Base-by-base conservation (phyloP, 108 stramenopile species). In the Chaetoceros tenuissimus region DNA sequence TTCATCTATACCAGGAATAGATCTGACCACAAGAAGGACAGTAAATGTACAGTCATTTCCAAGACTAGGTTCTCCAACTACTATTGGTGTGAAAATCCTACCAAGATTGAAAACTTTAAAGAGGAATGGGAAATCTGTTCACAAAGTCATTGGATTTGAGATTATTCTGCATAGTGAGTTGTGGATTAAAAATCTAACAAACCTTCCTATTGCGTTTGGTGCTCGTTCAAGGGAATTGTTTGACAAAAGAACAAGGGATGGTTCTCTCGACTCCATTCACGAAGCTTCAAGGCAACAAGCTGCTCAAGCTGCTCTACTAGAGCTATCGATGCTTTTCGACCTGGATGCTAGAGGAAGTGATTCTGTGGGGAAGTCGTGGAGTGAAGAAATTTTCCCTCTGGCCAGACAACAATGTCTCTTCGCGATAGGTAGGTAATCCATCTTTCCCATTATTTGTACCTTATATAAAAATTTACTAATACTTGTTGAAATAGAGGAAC, bases 221-320 rank as follows among this genome's bases (percentile, higher is more conserved):
- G 68, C 68, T 58, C 78, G 81, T 21, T 57, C 67, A 3, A 48
- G 66, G 23, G 74, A 80, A 49, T 28, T 81, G 21, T 51, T 67
- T 47, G 17, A 47, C 2, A 8, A 13, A 3, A 16, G 16, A 13
- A 51, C 48, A 17, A 26, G 28, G 20, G 16, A 22, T 23, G 48
- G 51, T 24, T 23, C 25, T 48, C 61, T 40, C 17, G 24, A 52
- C n/a, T 23, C 24, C 40, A 26, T 43, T 28, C 48, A 68, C 52
- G 74, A 79, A 17, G 49, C 59, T 34, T 56, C 48, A 24, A 51
- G 69, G 46, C 69, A 64, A 34, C 62, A 74, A 52, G 73, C 69
- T 21, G 84, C 84, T 2, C 82, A 83, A 60, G 68, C 85, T 24
- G 82, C 85, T 26, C 46, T 87, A n/a, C 66, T 71, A 60, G 85